phyloP scores from a whole-genome alignment of 345 rosid species.

The Citrus inodora region DNA sequence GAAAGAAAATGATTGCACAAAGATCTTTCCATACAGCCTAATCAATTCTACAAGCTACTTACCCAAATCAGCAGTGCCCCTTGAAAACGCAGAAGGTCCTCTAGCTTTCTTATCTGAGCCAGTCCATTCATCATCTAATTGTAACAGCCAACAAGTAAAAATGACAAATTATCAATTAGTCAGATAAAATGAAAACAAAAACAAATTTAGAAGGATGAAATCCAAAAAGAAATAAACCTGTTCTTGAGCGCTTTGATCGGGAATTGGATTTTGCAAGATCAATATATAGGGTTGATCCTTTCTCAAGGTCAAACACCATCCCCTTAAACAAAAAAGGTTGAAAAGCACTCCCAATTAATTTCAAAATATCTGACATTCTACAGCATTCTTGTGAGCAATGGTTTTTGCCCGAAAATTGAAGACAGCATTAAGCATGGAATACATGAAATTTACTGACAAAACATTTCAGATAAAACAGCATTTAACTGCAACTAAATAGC shows the following conservation, averaged over 20 bases:
- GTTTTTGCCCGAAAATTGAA: background rate
- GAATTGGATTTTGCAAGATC: slow-evolving; percentile 94
- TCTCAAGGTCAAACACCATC: slow-evolving; percentile 89
- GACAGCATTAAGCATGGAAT: background rate
- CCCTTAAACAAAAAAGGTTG: slow-evolving; percentile 47
- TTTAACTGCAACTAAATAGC: background rate
- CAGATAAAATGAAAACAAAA: background rate
- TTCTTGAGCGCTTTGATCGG: slow-evolving; percentile 73
- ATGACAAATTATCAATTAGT: background rate
- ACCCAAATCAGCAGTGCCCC: slow-evolving; percentile 49
- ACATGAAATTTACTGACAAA: background rate
- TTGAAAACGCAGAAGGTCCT: slow-evolving; percentile 32
- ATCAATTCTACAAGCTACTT: slow-evolving; percentile 26
- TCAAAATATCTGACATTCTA: background rate
- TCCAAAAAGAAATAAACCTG: slow-evolving; percentile 38
- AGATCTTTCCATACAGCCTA: slow-evolving; percentile 10
- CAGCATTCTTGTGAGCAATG: background rate
- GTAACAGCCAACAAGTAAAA: slow-evolving; percentile 13
- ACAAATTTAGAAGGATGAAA: slow-evolving; percentile 4
- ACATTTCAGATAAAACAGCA: background rate
- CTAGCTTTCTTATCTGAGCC: slow-evolving; percentile 57
- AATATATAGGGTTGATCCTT: slow-evolving; percentile 67
- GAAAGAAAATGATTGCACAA: slow-evolving; percentile 12
- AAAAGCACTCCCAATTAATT: slow-evolving; percentile 5
- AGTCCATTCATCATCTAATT: slow-evolving; percentile 55